Evolutionary conservation across 2,329 filamentous ascomycete species (phyloP).

Genomic region (Calonectria hawksworthii): DNA sequence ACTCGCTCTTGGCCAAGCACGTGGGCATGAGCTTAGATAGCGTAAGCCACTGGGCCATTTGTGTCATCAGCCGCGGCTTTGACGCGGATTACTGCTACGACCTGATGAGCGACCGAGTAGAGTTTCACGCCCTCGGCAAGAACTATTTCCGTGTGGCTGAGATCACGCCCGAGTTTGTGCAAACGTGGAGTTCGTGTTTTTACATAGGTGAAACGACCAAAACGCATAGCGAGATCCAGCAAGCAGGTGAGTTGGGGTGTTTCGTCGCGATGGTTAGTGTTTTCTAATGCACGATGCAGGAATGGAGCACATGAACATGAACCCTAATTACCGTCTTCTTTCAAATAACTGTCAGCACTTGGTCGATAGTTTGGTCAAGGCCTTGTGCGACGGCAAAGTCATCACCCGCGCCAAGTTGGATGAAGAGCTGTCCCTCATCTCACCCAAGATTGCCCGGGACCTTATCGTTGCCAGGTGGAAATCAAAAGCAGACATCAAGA

Average conservation of each 20-base stretch:
- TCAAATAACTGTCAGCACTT: conserved; percentile 45
- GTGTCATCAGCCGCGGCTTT: conserved; percentile 40
- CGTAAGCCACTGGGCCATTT: conserved; percentile 45
- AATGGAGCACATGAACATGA: conserved; percentile 29
- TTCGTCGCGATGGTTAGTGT: background rate
- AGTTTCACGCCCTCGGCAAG: conserved; percentile 39
- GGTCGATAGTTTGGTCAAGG: conserved; percentile 42
- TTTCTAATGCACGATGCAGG: conserved; percentile 24
- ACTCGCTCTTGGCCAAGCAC: conserved; percentile 38
- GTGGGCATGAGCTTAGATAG: conserved; percentile 44
- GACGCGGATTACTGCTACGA: conserved; percentile 42
- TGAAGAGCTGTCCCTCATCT: conserved; percentile 36
- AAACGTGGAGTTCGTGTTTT: conserved; percentile 45
- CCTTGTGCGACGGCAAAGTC: conserved; percentile 43
- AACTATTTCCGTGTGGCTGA: conserved; percentile 41
- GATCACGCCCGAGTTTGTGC: conserved; percentile 39
- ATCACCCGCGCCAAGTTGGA: conserved; percentile 43
- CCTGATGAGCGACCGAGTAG: conserved; percentile 44
- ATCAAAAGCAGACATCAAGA: conserved; percentile 36
- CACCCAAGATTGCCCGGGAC: conserved; percentile 43
- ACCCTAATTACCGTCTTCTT: conserved; percentile 37
- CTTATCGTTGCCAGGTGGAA: conserved; percentile 35
- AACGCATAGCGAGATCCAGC: conserved; percentile 39
- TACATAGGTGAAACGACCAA: conserved; percentile 46
- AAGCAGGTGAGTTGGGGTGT: conserved; percentile 32